Conservation (phyloP, 257 asterid genomes). For the Eucommia ulmoides region DNA sequence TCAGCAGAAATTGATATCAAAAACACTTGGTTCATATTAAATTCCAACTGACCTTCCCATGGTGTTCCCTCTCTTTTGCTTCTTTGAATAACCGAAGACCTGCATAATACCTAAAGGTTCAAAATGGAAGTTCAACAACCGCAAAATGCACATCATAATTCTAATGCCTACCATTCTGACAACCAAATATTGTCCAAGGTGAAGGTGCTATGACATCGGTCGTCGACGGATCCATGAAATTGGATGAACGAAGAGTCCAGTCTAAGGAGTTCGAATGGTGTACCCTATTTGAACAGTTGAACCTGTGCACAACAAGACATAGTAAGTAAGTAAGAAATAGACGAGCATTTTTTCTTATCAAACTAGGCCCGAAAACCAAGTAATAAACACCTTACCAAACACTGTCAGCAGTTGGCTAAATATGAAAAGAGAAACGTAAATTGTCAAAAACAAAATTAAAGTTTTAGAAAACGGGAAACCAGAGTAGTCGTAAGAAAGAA, state of each 20-base stretch:
- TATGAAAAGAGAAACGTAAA: background rate
- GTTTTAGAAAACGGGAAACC: background rate
- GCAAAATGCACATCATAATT: slow-evolving; percentile 6
- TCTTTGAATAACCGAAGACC: slow-evolving; percentile 92
- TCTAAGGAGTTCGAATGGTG: slow-evolving; percentile 38
- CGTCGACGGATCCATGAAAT: slow-evolving; percentile 51
- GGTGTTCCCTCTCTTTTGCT: slow-evolving; percentile 72
- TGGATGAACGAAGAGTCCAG: slow-evolving; percentile 76
- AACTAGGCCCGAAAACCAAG: background rate
- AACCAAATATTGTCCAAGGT: slow-evolving; percentile 94
- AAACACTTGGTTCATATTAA: slow-evolving; percentile 9
- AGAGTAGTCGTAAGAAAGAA: background rate
- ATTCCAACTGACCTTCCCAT: slow-evolving; percentile 45
- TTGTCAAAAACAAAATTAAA: background rate
- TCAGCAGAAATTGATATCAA: slow-evolving; percentile 5
- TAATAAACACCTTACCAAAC: background rate
- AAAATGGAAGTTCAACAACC: slow-evolving; percentile 16
- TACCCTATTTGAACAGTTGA: slow-evolving; percentile 41
- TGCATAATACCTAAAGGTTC: slow-evolving; percentile 15
- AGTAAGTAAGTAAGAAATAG: slow-evolving; percentile 8
- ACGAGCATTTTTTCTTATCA: too few species aligned
- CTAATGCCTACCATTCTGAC: slow-evolving; percentile 70
- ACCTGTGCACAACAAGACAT: slow-evolving; percentile 27
- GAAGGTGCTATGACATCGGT: slow-evolving; percentile 92
- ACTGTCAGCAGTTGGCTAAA: background rate